These are phyloP conservation scores for Rhizopogon hawkerae DNA, from an alignment of 1,284 basidiomycete genomes.

Conservation along the genomic window DNA sequence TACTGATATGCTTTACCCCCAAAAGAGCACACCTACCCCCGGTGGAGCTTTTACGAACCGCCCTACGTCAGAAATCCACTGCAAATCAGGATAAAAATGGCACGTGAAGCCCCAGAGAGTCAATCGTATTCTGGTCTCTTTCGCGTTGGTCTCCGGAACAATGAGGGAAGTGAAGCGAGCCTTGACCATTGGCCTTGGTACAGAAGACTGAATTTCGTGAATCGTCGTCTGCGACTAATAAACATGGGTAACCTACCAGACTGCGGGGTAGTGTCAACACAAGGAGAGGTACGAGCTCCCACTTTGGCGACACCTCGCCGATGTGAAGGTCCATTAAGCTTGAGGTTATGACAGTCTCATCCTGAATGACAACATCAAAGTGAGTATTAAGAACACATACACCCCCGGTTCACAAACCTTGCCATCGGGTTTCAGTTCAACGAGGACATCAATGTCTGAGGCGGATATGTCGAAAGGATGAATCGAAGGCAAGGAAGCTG, in stretches of 20 bases:
- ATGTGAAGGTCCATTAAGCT: constrained; percentile 56
- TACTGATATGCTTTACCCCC: neutral
- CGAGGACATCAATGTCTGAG: constrained; percentile 54
- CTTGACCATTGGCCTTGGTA: constrained; percentile 49
- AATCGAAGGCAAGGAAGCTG: constrained; percentile 12
- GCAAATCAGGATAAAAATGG: constrained; percentile 54
- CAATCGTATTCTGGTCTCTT: constrained; percentile 72
- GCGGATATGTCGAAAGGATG: constrained; percentile 52
- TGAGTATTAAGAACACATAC: constrained; percentile 1
- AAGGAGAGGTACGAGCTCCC: constrained; percentile 36
- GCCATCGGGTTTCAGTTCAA: constrained; percentile 63
- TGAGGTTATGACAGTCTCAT: constrained; percentile 62
- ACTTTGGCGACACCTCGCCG: constrained; percentile 34
- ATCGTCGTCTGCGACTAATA: constrained; percentile 4
- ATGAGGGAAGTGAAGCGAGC: constrained; percentile 61
- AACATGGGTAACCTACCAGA: constrained; percentile 34
- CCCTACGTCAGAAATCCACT: constrained; percentile 58
- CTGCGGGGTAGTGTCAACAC: constrained; percentile 43
- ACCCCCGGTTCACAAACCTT: constrained; percentile 38
- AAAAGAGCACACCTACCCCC: constrained; percentile 48
- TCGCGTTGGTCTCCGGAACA: constrained; percentile 59
- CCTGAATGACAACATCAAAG: constrained; percentile 24
- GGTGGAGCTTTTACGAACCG: constrained; percentile 78
- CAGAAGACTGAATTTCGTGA: constrained; percentile 29
- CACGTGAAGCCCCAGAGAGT: constrained; percentile 61